Evolutionary conservation across 2,329 filamentous ascomycete genomes (phyloP).

Genomic region (Epichloe bromicola): DNA sequence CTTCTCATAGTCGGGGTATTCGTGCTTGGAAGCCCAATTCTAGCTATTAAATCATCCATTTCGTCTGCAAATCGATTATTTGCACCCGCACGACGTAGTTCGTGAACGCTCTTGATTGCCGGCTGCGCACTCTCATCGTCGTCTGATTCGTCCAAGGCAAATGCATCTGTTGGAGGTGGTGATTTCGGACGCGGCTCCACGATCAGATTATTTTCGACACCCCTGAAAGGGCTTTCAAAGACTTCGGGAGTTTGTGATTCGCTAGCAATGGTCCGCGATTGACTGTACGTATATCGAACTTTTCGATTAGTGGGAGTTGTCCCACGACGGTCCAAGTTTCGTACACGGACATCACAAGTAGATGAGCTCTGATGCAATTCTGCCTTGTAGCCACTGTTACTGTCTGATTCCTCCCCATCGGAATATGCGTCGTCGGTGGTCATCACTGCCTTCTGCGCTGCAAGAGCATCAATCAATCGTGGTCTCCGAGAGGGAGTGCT

Average conservation of each 20-base stretch:
- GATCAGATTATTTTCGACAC: constrained; percentile 7
- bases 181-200: constrained; percentile 12
- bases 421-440: background rate
- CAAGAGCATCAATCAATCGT: constrained; percentile 10
- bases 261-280: constrained; percentile 17
- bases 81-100: constrained; percentile 51
- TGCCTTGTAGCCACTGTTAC: background rate
- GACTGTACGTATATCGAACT: constrained; percentile 23
- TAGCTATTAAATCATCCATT: constrained; percentile 49
- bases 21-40: constrained; percentile 38
- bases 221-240: constrained; percentile 7
- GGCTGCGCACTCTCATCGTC: constrained; percentile 30
- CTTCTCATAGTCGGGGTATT: constrained; percentile 39
- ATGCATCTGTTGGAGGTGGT: constrained; percentile 11
- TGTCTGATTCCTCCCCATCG: constrained; percentile 2
- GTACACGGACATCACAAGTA: constrained; percentile 8
- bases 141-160: constrained; percentile 20
- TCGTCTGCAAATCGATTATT: constrained; percentile 54
- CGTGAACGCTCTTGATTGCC: constrained; percentile 50
- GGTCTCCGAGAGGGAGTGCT: constrained; percentile 4
- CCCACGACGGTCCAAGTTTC: constrained; percentile 15
- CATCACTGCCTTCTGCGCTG: constrained; percentile 4
- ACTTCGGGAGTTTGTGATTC: constrained; percentile 15
- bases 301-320: constrained; percentile 16
- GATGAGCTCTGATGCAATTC: background rate